Evolutionary conservation across 2,329 filamentous ascomycete species (phyloP).

Genomic region (Aspergillus phoenicis): DNA sequence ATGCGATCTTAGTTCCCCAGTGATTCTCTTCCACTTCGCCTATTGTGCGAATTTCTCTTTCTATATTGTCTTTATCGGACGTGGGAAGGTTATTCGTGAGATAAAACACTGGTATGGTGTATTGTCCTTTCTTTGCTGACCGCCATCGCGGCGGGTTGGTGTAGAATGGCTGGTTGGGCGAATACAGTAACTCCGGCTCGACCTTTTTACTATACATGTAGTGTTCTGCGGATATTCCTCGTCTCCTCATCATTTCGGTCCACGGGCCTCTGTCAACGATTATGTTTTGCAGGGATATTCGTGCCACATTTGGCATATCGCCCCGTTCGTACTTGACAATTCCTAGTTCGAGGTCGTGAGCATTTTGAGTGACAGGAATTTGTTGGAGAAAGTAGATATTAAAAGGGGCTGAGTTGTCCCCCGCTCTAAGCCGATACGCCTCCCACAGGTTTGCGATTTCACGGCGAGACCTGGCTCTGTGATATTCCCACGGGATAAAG

Average conservation of each 20-base stretch:
- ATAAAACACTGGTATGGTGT: not conserved
- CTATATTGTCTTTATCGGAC: not conserved
- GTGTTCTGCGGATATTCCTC: too few species aligned
- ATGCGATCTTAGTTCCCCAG: not conserved
- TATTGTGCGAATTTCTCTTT: not conserved
- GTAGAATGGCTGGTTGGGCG: not conserved
- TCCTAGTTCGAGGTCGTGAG: not conserved
- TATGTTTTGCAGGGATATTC: not conserved
- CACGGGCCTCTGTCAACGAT: not conserved
- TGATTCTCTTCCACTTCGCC: not conserved
- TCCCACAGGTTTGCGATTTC: not conserved
- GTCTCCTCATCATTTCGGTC: not conserved
- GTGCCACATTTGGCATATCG: not conserved
- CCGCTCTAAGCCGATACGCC: not conserved
- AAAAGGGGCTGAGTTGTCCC: too few species aligned
- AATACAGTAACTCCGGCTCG: not conserved
- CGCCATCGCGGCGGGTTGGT: not conserved
- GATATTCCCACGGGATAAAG: not conserved
- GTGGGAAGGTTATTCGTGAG: not conserved
- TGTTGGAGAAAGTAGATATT: not conserved
- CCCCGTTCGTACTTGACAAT: not conserved
- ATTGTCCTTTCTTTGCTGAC: not conserved
- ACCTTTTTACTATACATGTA: not conserved
- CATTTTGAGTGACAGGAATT: not conserved
- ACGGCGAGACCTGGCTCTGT: not conserved